Percentiles rank a stretch among this genome's conserved stretches.
Evolutionary conservation across 2,329 filamentous ascomycete species (phyloP).

Genomic region (Thelonectria olida): DNA sequence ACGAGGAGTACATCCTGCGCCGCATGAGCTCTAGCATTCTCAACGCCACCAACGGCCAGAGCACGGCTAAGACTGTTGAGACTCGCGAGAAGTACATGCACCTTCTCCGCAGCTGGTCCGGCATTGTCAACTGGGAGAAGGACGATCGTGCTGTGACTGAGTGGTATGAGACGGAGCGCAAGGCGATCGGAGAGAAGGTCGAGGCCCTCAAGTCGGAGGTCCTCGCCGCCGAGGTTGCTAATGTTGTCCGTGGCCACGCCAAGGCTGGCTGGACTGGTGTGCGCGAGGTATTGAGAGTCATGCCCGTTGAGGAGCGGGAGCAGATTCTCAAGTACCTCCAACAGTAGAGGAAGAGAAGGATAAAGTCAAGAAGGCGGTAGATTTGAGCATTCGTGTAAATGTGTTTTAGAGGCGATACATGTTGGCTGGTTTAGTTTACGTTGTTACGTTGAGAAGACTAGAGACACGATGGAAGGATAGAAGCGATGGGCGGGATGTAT

Average conservation of each 20-base stretch:
- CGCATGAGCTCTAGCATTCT: conserved; percentile 71
- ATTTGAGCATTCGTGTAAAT: conserved; percentile 16
- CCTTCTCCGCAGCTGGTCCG: conserved; percentile 85
- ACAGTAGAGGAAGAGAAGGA: conserved; percentile 44
- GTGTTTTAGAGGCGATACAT: conserved; percentile 34
- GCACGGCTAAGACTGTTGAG: conserved; percentile 56
- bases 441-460: conserved; percentile 28
- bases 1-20: conserved; percentile 96
- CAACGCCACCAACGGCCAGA: conserved; percentile 41
- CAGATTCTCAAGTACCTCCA: conserved; percentile 73
- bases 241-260: conserved; percentile 56
- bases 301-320: conserved; percentile 90
- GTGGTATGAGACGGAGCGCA: conserved; percentile 97
- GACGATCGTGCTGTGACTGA: conserved; percentile 85
- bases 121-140: conserved; percentile 77
- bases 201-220: conserved; percentile 83
- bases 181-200: conserved; percentile 83
- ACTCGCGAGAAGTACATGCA: conserved; percentile 74
- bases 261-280: conserved; percentile 86
- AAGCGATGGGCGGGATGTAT: conserved; percentile 33
- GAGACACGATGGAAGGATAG: conserved; percentile 35
- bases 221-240: conserved; percentile 58
- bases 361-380: conserved; percentile 1
- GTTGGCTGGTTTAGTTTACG: conserved; percentile 28
- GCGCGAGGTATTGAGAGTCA: conserved; percentile 82